Conservation (phyloP, 1,139 yeast genomes). For the Pichia cactophila region DNA sequence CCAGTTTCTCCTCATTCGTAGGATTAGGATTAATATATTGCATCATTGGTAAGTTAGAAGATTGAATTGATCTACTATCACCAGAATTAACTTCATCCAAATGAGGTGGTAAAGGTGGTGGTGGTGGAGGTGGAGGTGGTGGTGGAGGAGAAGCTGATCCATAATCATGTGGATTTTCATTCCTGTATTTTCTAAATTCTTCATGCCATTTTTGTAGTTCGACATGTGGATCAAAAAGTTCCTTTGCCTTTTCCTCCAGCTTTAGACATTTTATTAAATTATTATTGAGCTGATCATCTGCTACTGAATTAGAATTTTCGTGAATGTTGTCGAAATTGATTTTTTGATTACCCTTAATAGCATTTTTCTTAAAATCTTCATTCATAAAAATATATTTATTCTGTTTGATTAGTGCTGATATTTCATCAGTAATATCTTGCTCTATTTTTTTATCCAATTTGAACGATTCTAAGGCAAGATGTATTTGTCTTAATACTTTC, state of each 20-base stretch:
- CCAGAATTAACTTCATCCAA: not conserved
- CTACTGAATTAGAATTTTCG: not conserved
- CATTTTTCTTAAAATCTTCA: slow-evolving; percentile 2
- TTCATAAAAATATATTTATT: slow-evolving; percentile 8
- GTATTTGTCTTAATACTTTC: slow-evolving; percentile 17
- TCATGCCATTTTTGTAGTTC: not conserved
- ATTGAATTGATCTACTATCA: not conserved
- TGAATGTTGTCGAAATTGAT: not conserved
- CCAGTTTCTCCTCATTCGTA: slow-evolving; percentile 7
- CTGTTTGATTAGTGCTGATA: slow-evolving; percentile 17
- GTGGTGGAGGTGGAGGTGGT: not conserved
- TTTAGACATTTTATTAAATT: not conserved
- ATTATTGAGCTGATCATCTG: not conserved
- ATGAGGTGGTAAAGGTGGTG: not conserved
- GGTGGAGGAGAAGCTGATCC: not conserved
- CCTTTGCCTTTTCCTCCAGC: not conserved
- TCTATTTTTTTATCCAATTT: slow-evolving; percentile 16
- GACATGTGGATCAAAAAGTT: not conserved
- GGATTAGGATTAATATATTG: not conserved
- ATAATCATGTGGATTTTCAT: not conserved
- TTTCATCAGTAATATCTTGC: slow-evolving; percentile 19
- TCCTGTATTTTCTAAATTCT: not conserved
- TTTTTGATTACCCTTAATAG: not conserved
- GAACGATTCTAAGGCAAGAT: slow-evolving; percentile 21
- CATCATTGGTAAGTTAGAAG: not conserved